Evolutionary conservation across 2,329 filamentous ascomycete genomes (phyloP).

Genomic region (Neofusicoccum parvum): DNA sequence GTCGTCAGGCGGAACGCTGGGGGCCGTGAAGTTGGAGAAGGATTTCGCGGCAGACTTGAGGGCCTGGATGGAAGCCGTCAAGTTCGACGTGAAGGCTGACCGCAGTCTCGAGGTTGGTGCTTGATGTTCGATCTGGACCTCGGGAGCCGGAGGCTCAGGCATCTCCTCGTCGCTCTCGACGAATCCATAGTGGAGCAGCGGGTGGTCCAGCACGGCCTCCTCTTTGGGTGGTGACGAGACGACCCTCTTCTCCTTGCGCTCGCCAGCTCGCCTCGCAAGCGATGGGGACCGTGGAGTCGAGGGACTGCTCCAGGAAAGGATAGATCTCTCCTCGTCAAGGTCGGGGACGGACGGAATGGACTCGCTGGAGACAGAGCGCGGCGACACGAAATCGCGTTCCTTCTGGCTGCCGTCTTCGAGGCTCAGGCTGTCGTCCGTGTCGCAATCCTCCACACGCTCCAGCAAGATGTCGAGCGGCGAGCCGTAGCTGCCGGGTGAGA

Average conservation of each 20-base stretch:
- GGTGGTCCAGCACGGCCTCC: conserved; percentile 60
- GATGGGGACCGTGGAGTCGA: conserved; percentile 35
- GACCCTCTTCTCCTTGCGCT: conserved; percentile 49
- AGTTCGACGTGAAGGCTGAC: conserved; percentile 62
- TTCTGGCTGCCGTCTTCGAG: conserved; percentile 44
- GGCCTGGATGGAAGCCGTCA: conserved; percentile 63
- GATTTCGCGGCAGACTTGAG: conserved; percentile 64
- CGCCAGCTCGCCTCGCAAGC: conserved; percentile 27
- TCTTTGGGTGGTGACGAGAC: conserved; percentile 53
- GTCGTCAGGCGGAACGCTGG: conserved; percentile 58
- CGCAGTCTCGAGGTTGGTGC: conserved; percentile 34
- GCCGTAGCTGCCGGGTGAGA: conserved; percentile 43
- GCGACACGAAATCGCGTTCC: conserved; percentile 39
- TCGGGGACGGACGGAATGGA: conserved; percentile 58
- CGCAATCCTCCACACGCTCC: conserved; percentile 54
- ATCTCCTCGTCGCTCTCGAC: conserved; percentile 35
- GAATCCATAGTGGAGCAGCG: conserved; percentile 49
- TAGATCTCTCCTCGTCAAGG: conserved; percentile 50
- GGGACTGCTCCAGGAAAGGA: conserved; percentile 44
- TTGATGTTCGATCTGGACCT: conserved; percentile 22
- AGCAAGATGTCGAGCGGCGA: conserved; percentile 58
- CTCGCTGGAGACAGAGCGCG: conserved; percentile 59
- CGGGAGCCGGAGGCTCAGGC: conserved; percentile 34
- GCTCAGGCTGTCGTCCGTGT: conserved; percentile 41
- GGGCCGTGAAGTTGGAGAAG: conserved; percentile 60